phyloP scores from a whole-genome alignment of 1,284 basidiomycete species.

The Cryptococcus sp. region DNA sequence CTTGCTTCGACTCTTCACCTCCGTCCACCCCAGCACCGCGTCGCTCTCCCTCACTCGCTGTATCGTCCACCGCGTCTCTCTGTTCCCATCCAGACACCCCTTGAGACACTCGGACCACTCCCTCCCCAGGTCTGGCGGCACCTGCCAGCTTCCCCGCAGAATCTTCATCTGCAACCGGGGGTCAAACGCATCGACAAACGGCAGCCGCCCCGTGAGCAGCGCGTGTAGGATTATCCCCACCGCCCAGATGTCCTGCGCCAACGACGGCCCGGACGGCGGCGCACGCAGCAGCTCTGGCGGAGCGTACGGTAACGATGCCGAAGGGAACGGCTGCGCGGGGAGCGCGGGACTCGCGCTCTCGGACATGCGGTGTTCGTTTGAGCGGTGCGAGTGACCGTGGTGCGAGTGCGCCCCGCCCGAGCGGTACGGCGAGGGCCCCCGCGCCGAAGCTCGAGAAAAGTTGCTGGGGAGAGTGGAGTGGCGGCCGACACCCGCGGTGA shows the following conservation, averaged over 20 bases:
- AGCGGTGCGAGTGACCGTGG: background rate
- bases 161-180: slow-evolving; percentile 88
- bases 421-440: slow-evolving; percentile 13
- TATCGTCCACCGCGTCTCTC: slow-evolving; percentile 67
- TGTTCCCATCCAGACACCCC: slow-evolving; percentile 67
- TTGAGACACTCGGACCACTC: slow-evolving; percentile 68
- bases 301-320: slow-evolving; percentile 86
- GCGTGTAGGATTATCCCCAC: slow-evolving; percentile 82
- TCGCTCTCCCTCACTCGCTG: slow-evolving; percentile 68
- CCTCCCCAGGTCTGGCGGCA: slow-evolving; percentile 57
- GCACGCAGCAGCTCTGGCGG: slow-evolving; percentile 70
- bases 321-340: slow-evolving; percentile 55
- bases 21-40: slow-evolving; percentile 74
- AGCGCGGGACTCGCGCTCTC: slow-evolving; percentile 4
- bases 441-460: slow-evolving; percentile 9
- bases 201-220: slow-evolving; percentile 72
- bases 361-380: slow-evolving; percentile 9
- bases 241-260: slow-evolving; percentile 87
- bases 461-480: slow-evolving; percentile 16
- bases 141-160: slow-evolving; percentile 63
- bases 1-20: slow-evolving; percentile 40
- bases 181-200: slow-evolving; percentile 83
- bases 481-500: slow-evolving; percentile 4
- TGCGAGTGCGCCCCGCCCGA: slow-evolving; percentile 8
- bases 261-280: slow-evolving; percentile 40